A percentile compares a stretch with the other conserved stretches of the same genome.
Evolutionary conservation across 164 flowering plant genomes (phyloP).

Genomic region (Sextonia rubra): DNA sequence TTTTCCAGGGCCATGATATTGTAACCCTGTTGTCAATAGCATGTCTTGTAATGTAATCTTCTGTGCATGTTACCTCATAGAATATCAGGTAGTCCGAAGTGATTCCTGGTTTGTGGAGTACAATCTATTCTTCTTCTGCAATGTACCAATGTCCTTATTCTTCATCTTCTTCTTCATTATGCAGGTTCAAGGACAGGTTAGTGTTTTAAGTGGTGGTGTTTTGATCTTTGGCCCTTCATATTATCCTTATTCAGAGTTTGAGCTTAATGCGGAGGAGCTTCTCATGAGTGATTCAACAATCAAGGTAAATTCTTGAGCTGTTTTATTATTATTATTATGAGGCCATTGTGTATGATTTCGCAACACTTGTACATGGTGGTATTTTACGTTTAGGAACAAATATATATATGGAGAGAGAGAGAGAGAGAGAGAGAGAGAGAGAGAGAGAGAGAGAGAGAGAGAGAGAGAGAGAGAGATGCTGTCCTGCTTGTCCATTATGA

Average conservation of each 20-base stretch:
- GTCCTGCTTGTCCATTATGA: neutral
- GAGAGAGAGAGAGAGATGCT: slow-evolving; percentile 3
- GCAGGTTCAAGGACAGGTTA: slow-evolving; percentile 86
- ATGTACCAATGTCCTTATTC: neutral
- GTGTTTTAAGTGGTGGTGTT: slow-evolving; percentile 54
- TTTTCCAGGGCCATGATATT: no score
- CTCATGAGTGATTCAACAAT: slow-evolving; percentile 84
- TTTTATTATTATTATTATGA: neutral
- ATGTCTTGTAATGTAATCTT: no score
- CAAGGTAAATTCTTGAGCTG: slow-evolving; percentile 42
- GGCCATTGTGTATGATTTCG: neutral
- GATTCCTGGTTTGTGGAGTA: no score
- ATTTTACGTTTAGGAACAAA: no score
- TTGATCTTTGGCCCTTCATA: slow-evolving; percentile 79
- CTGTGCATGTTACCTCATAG: no score
- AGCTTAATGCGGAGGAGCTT: slow-evolving; percentile 92
- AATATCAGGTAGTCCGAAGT: no score
- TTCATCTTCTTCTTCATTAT: neutral
- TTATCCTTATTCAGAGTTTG: slow-evolving; percentile 82
- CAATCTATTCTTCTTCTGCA: no score
- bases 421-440: neutral
- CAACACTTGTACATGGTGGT: neutral
- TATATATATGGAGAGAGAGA: neutral
- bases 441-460: slow-evolving; percentile 2
- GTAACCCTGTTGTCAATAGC: no score